Conservation (phyloP, 1,284 basidiomycete species). For the Ustilago esculenta region DNA sequence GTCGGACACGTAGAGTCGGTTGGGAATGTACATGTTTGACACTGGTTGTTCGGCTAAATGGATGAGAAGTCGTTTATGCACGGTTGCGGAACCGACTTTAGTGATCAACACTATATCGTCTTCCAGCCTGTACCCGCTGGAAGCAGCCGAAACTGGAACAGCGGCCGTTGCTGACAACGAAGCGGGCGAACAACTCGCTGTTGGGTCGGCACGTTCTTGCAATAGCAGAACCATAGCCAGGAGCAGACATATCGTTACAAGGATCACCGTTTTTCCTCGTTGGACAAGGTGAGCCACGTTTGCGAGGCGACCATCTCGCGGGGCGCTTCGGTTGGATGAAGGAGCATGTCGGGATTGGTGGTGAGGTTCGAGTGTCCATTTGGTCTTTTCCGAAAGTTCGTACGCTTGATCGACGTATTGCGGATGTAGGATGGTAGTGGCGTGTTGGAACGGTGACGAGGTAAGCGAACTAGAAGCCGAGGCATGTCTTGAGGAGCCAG, state of each 20-base stretch:
- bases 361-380: not conserved
- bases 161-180: not conserved
- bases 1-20: constrained; percentile 38
- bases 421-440: not conserved
- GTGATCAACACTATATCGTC: constrained; percentile 46
- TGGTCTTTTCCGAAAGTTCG: constrained; percentile 5
- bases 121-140: constrained; percentile 13
- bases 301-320: too few species aligned
- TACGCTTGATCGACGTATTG: constrained; percentile 10
- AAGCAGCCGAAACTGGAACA: not conserved
- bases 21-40: constrained; percentile 14
- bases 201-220: too few species aligned
- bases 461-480: constrained; percentile 9
- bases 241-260: constrained; percentile 14
- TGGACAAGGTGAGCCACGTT: not conserved
- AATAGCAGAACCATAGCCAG: constrained; percentile 7
- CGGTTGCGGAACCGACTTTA: constrained; percentile 38
- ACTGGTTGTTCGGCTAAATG: constrained; percentile 22
- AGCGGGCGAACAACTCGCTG: too few species aligned
- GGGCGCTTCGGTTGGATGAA: too few species aligned
- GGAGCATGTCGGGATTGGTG: not conserved
- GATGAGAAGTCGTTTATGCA: constrained; percentile 28
- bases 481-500: not conserved
- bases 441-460: constrained; percentile 2
- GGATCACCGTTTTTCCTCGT: constrained; percentile 6